A percentile compares a stretch with the other conserved stretches of the same genome.
Evolutionary conservation across 768 basidiomycete genomes (phyloP).

Genomic region (Tylopilus balloui): DNA sequence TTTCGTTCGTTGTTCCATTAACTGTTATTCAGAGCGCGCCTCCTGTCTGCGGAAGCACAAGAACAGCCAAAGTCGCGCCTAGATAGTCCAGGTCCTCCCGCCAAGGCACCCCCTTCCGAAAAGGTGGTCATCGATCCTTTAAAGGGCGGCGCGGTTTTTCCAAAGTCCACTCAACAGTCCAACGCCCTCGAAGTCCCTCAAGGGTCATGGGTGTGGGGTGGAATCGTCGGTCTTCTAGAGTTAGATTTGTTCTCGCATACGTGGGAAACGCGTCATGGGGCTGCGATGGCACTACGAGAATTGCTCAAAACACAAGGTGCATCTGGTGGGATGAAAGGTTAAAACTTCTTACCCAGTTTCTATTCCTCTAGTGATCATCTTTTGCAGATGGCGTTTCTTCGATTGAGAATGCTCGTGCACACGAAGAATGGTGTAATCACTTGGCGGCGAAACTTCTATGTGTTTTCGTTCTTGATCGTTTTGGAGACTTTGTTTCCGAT

Average conservation of each 20-base stretch:
- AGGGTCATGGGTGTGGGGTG: conserved; percentile 86
- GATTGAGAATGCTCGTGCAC: conserved; percentile 59
- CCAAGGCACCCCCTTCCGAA: conserved; percentile 42
- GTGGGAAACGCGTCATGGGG: conserved; percentile 95
- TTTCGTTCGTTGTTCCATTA: conserved; percentile 3
- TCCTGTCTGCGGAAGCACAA: conserved; percentile 63
- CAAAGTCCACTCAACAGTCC: conserved; percentile 71
- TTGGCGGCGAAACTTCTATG: conserved; percentile 81
- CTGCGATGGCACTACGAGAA: conserved; percentile 87
- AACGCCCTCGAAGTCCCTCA: conserved; percentile 71
- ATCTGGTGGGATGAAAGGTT: conserved; percentile 79
- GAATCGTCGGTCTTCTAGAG: conserved; percentile 71
- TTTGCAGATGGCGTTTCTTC: conserved; percentile 45
- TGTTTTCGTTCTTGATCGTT: conserved; percentile 93
- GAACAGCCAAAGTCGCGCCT: conserved; percentile 47
- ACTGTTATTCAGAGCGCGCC: conserved; percentile 52
- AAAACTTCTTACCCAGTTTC: not conserved
- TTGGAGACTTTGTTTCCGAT: conserved; percentile 96
- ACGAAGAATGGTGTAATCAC: conserved; percentile 88
- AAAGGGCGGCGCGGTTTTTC: conserved; percentile 81
- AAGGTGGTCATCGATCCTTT: conserved; percentile 75
- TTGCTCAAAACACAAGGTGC: conserved; percentile 79
- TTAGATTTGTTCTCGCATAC: conserved; percentile 78
- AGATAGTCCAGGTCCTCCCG: conserved; percentile 49
- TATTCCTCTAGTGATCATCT: not conserved